These are phyloP conservation scores for Penicillium sp. DNA, from an alignment of 2,329 filamentous ascomycete species.

Conservation along the genomic window DNA sequence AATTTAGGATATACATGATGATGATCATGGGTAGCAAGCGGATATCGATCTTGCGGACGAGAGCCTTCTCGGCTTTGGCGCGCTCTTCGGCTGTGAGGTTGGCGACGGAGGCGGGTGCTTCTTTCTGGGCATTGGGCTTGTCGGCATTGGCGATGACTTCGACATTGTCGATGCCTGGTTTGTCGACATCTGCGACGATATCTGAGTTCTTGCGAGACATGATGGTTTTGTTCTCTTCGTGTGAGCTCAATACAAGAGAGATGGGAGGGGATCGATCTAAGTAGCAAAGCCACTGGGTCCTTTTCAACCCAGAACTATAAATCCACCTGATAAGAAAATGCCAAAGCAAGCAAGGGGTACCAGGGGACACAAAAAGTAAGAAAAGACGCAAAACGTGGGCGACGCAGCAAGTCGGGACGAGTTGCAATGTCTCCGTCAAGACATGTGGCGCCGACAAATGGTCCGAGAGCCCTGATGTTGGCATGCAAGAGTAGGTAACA, in stretches of 20 bases:
- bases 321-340: neutral
- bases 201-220: conserved; percentile 21
- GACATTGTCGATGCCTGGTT: conserved; percentile 26
- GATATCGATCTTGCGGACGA: conserved; percentile 71
- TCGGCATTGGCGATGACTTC: conserved; percentile 28
- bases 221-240: neutral
- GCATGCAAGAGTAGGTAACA: neutral
- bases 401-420: neutral
- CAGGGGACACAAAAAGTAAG: conserved; percentile 8
- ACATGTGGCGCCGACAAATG: conserved; percentile 1
- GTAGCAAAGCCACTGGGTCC: neutral
- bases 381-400: conserved; percentile 1
- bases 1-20: conserved; percentile 77
- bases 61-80: conserved; percentile 54
- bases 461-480: neutral
- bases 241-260: neutral
- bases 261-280: neutral
- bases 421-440: neutral
- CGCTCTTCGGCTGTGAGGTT: conserved; percentile 57
- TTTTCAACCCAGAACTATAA: neutral
- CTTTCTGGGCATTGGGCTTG: conserved; percentile 28
- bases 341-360: conserved; percentile 5
- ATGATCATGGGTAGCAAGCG: conserved; percentile 70
- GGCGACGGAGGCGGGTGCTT: conserved; percentile 37
- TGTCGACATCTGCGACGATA: conserved; percentile 21